A percentile compares a stretch with the other conserved stretches of the same genome.
phyloP scores from a whole-genome alignment of 208 protist genomes.

The Leptomonas pyrrhocoris region DNA sequence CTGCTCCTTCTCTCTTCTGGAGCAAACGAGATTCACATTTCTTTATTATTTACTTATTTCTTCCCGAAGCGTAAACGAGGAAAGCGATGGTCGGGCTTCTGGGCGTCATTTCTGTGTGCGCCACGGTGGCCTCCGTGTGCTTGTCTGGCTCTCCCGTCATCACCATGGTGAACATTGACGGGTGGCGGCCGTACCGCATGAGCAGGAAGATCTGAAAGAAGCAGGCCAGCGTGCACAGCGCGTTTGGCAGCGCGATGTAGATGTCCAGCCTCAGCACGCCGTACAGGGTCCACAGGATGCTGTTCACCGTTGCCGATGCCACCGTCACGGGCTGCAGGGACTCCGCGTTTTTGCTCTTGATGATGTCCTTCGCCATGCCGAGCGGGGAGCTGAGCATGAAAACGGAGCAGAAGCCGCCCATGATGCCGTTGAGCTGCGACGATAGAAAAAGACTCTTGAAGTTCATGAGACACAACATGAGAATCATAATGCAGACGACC shows the following conservation, averaged over 20 bases:
- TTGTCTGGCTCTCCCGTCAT: constrained; percentile 59
- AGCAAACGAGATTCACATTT: neutral
- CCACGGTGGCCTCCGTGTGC: constrained; percentile 52
- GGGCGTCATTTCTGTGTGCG: constrained; percentile 35
- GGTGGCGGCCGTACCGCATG: constrained; percentile 51
- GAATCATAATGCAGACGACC: constrained; percentile 26
- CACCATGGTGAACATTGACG: constrained; percentile 47
- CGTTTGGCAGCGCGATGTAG: constrained; percentile 60
- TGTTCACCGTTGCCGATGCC: constrained; percentile 54
- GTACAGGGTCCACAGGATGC: constrained; percentile 63
- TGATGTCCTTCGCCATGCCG: constrained; percentile 56
- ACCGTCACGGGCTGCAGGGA: constrained; percentile 54
- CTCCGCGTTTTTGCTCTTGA: constrained; percentile 63
- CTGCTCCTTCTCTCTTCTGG: constrained; percentile 1
- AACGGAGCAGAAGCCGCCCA: constrained; percentile 51
- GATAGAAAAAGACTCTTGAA: constrained; percentile 20
- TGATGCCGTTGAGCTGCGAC: constrained; percentile 47
- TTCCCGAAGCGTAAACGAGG: neutral
- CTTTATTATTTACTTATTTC: neutral
- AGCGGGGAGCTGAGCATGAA: constrained; percentile 77
- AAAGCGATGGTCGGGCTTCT: neutral
- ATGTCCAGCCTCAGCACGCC: constrained; percentile 47
- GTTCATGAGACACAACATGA: constrained; percentile 45
- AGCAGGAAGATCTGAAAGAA: constrained; percentile 61
- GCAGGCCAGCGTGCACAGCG: constrained; percentile 49